phyloP scores from a whole-genome alignment of 208 protist species.

The Trypanosoma melophagium region DNA sequence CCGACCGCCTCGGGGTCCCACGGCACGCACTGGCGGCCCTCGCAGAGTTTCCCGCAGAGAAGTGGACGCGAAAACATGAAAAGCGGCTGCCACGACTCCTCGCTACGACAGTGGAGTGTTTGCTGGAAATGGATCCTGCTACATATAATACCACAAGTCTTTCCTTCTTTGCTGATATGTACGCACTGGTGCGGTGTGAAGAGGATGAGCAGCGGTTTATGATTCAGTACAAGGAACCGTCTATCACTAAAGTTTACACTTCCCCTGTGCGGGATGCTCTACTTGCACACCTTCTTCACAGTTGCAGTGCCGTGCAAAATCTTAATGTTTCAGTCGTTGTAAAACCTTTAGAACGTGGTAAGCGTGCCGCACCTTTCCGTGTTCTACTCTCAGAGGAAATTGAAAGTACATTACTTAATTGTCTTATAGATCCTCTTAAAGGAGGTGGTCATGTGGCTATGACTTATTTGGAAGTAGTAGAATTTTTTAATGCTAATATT shows the following conservation, averaged over 20 bases:
- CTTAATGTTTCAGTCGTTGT: conserved; percentile 62
- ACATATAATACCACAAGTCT: conserved; percentile 81
- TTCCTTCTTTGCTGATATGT: conserved; percentile 66
- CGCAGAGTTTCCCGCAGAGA: conserved; percentile 82
- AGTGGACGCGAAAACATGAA: conserved; percentile 51
- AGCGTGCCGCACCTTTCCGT: conserved; percentile 64
- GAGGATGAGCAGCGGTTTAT: conserved; percentile 82
- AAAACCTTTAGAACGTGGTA: conserved; percentile 47
- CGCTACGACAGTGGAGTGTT: conserved; percentile 59
- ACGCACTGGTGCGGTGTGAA: conserved; percentile 76
- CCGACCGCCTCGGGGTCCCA: conserved; percentile 66
- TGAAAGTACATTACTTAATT: conserved; percentile 81
- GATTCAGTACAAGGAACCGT: conserved; percentile 77
- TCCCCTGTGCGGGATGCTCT: conserved; percentile 84
- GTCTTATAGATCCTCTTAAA: conserved; percentile 43
- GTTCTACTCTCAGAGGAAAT: conserved; percentile 69
- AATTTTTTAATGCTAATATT: conserved; percentile 92
- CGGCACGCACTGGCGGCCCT: conserved; percentile 57
- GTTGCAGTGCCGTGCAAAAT: conserved; percentile 73
- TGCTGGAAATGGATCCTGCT: conserved; percentile 87
- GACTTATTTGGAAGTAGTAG: conserved; percentile 38
- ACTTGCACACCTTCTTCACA: conserved; percentile 82
- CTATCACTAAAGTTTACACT: conserved; percentile 68
- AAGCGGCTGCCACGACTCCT: conserved; percentile 66
- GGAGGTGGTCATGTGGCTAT: conserved; percentile 16